Base-by-base conservation (phyloP, 345 rosid genomes). In the Iberis pinnata region DNA sequence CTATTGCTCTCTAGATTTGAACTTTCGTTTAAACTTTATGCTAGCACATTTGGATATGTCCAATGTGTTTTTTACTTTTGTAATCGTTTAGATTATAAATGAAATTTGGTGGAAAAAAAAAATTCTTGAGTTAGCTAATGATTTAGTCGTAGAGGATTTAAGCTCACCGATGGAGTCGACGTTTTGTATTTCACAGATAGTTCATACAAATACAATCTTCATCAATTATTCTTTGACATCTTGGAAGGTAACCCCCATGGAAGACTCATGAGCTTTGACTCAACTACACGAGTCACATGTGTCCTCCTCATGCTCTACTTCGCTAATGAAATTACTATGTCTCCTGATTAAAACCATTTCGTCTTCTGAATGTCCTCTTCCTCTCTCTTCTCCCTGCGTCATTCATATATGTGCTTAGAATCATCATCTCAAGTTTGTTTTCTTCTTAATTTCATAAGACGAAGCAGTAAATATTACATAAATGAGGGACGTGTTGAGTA, bases 111-210 rank as follows among this genome's bases (percentile, higher is more conserved):
- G n/a, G n/a, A n/a, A n/a, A n/a, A n/a, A n/a, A n/a, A n/a, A n/a
- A n/a, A n/a, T n/a, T n/a, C n/a, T n/a, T n/a, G n/a, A n/a, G 7
- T 43, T 58, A 29, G 58, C 19, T 49, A 76, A 64, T 24, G 79
- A 79, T 39, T 73, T 88, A 7, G 69, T 63, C n/a, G 73, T 84
- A 8, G 78, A 79, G 44, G 65, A 74, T 81, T 87, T 24, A 88
- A 74, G 17, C 32, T 88, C 5, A 75, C 84, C 0, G 96, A 92
- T 13, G 93, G 45, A 1, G 83, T 77, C 11, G 95, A 95, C 26
- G 60, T 58, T 2, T 51, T 84, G 8, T 92, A 88, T 64, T 88
- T 88, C 65, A 92, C 88, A 0, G 96, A 88, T 58, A 96, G 76
- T 59, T 84, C 98, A 0, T 66, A 70, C 42, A 85, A 80, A 20